Base-by-base conservation (phyloP, 129 eudicot genomes). In the Flaveria linearis region DNA sequence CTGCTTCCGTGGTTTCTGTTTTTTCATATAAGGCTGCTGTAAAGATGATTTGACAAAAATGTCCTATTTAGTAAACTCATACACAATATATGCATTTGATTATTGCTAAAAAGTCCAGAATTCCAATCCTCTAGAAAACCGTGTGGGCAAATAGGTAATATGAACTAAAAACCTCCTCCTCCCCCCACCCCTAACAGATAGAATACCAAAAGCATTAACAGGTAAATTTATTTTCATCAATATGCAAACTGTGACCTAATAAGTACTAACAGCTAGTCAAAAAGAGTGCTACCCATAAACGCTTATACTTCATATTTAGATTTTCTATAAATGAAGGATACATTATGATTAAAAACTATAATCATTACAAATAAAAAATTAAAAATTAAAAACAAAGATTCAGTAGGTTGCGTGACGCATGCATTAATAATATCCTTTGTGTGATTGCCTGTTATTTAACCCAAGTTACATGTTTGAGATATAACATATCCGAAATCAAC, bases 1-100 rank as follows among this genome's bases (percentile, higher is more conserved):
- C 87, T n/a, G 46, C 76, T 0, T 71, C 74, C 1, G 49, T 5
- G 18, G 68, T 7, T 26, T 28, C 33, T 39, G 70, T 64, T 16
- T 67, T 66, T 8, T 80, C 79, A 33, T 45, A 33, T 23, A 80
- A 45, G 5, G 55, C 79, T 2, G 69, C 84, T 45, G 74, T 64
- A 25, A 53, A 64, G 17, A 64, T 55, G 2, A 42, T 23, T 57
- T 1, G 28, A 68, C 13, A 77, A 36, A 64, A 64, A 75, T 46
- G 62, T 65, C 53, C 63, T 12, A 22, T 78, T 78, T 13, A 30
- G 76, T 69, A 56, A 56, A 25, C 42, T 56, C 49, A 56, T 67
- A 52, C 15, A 41, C 41, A 41, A 74, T 41, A 25, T 20, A 49
- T 23, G 60, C 14, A 13, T 47, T 69, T 46, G 7, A 67, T 10